Base-by-base conservation (phyloP, 2,329 filamentous ascomycete genomes). In the Raffaelea albimanens region DNA sequence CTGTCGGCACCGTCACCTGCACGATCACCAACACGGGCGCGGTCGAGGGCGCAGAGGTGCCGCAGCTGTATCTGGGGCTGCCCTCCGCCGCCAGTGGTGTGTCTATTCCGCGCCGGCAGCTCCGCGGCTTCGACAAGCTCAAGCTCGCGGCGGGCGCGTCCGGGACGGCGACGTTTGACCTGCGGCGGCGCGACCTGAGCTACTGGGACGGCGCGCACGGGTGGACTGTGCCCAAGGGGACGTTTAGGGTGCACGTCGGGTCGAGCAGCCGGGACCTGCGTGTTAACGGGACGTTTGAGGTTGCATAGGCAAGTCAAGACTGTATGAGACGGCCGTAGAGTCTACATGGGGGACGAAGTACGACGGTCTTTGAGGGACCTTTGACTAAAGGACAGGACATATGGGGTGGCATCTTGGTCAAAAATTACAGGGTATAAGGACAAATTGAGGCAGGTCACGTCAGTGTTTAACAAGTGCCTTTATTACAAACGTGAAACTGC, bases 11-110 rank as follows among this genome's bases (percentile, higher is more conserved):
- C 8, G 76, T 83, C 13, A 77, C 75, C 0, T 75, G 76, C 0
- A 79, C 70, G 1, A 67, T 90, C 34, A 75, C 71, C 48, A 90
- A 91, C 68, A 78, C 71, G 2, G 85, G 85, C 31, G 59, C 56
- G 0, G 66, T 80, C 0, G 61, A 65, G 2, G 83, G 83, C 19
- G 81, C 83, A 52, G 80, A 84, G 52, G 77, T 87, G 0, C 70
- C 77, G 0, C 84, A 88, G 69, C 63, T 86, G 5, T 76, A 74
- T 56, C 57, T 76, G 19, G 62, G 64, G 8, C 63, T 70, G 43
- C 69, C 72, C 4, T 55, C 63, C 29, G 58, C 63, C 10, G 25
- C 25, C 7, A 13, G 25, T 29, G 25, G 25, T 29, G 25, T 7
- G 25, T 7, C 25, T 20, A 53, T 62, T 2, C 61, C 66, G 2